Conservation (phyloP, 768 basidiomycete species). For the Leccinum pellstonianum region DNA sequence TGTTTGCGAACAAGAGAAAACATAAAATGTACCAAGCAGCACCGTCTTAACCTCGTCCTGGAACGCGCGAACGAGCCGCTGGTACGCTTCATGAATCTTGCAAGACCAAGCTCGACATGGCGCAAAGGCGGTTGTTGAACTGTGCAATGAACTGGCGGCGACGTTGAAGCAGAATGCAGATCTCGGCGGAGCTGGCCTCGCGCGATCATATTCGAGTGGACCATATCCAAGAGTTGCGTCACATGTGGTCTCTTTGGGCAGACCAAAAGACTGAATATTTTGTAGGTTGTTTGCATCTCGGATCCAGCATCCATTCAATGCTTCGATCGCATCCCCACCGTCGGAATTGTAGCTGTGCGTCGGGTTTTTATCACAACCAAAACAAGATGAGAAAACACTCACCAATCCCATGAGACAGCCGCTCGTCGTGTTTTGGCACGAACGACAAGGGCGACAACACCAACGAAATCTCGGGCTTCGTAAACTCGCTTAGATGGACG, state of each 20-base stretch:
- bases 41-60: conserved; percentile 51
- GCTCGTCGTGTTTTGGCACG: conserved; percentile 56
- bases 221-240: conserved; percentile 63
- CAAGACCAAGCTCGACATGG: conserved; percentile 30
- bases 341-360: conserved; percentile 69
- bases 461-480: conserved; percentile 73
- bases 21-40: conserved; percentile 47
- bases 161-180: conserved; percentile 43
- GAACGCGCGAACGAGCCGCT: conserved; percentile 40
- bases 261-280: background rate
- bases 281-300: conserved; percentile 48
- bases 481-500: conserved; percentile 52
- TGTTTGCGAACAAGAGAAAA: background rate
- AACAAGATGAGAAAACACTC: conserved; percentile 18
- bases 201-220: conserved; percentile 69
- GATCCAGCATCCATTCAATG: conserved; percentile 55
- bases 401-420: conserved; percentile 57
- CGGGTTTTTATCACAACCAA: background rate
- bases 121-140: conserved; percentile 39
- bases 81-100: conserved; percentile 68
- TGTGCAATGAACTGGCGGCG: conserved; percentile 59
- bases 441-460: conserved; percentile 67
- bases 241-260: conserved; percentile 22
- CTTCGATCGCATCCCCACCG: conserved; percentile 72
- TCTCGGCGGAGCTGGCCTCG: conserved; percentile 65